Conservation (phyloP, 345 rosid species). For the Microthlaspi erraticum region DNA sequence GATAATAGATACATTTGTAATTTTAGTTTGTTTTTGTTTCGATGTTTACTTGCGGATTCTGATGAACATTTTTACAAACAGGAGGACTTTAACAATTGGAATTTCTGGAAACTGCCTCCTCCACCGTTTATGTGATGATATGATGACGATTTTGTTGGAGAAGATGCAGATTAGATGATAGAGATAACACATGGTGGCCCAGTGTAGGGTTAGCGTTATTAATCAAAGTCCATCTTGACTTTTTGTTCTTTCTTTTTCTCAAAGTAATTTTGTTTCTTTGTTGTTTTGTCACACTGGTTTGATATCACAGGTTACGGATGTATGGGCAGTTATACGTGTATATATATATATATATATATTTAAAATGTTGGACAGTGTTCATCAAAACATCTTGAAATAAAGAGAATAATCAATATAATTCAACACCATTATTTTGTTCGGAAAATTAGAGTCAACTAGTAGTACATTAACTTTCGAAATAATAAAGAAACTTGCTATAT, state of each 20-base stretch:
- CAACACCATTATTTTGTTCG: no score
- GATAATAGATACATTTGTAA: background rate
- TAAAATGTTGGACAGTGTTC: constrained; percentile 7
- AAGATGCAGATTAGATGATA: constrained; percentile 35
- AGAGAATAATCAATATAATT: no score
- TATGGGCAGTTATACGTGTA: constrained; percentile 35
- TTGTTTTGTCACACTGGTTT: background rate
- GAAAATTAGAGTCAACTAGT: no score
- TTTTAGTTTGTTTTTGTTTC: background rate
- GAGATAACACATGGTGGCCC: constrained; percentile 32
- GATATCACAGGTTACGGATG: constrained; percentile 31
- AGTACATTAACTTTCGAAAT: no score
- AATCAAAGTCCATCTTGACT: background rate
- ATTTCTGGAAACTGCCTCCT: constrained; percentile 89
- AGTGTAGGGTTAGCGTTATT: constrained; percentile 20
- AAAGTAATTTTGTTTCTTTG: constrained; percentile 7
- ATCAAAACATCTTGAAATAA: background rate
- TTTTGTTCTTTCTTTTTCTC: background rate
- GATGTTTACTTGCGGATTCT: constrained; percentile 4
- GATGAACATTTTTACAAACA: constrained; percentile 39
- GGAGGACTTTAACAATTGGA: constrained; percentile 96
- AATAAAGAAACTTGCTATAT: no score
- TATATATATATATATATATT: constrained; percentile 32
- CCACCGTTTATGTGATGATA: constrained; percentile 40
- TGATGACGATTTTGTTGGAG: constrained; percentile 23